Percentiles rank a stretch among this genome's conserved stretches.
Conservation (phyloP, 2,329 filamentous ascomycete genomes). For the Xylariaceae sp. region DNA sequence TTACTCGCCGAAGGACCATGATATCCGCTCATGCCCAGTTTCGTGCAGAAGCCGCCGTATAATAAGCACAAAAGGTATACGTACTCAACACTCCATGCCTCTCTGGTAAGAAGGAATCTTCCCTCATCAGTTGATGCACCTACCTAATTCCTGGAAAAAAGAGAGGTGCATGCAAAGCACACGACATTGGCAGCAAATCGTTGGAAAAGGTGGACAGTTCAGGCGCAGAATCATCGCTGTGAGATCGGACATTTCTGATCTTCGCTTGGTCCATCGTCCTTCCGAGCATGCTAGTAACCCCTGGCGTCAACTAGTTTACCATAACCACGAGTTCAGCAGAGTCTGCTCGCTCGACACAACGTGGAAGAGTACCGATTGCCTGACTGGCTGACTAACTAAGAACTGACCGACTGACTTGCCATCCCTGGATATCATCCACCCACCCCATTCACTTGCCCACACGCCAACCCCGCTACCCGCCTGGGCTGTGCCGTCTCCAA, state of each 20-base stretch:
- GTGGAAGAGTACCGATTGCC: slow-evolving; percentile 30
- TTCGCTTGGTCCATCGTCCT: slow-evolving; percentile 35
- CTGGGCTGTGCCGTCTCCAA: slow-evolving; percentile 37
- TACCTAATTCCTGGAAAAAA: slow-evolving; percentile 21
- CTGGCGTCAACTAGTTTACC: slow-evolving; percentile 30
- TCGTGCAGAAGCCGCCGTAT: slow-evolving; percentile 35
- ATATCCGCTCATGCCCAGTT: slow-evolving; percentile 4
- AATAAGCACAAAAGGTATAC: slow-evolving; percentile 41
- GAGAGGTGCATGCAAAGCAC: slow-evolving; percentile 35
- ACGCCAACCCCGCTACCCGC: slow-evolving; percentile 37
- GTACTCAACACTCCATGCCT: slow-evolving; percentile 40
- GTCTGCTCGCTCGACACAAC: slow-evolving; percentile 21
- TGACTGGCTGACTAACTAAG: slow-evolving; percentile 9
- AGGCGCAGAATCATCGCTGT: slow-evolving; percentile 28
- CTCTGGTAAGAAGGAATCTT: slow-evolving; percentile 32
- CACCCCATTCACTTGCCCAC: slow-evolving; percentile 28
- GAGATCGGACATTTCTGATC: slow-evolving; percentile 32
- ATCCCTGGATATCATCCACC: slow-evolving; percentile 32
- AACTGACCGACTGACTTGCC: slow-evolving; percentile 10
- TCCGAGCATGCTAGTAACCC: slow-evolving; percentile 31
- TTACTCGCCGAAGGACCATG: slow-evolving; percentile 22
- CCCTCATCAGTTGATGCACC: slow-evolving; percentile 35
- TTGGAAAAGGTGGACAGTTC: slow-evolving; percentile 27
- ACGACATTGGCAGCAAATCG: slow-evolving; percentile 30
- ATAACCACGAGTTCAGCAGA: slow-evolving; percentile 27